phyloP scores from a whole-genome alignment of 306 rosid genomes.

The Crotalaria pallida region DNA sequence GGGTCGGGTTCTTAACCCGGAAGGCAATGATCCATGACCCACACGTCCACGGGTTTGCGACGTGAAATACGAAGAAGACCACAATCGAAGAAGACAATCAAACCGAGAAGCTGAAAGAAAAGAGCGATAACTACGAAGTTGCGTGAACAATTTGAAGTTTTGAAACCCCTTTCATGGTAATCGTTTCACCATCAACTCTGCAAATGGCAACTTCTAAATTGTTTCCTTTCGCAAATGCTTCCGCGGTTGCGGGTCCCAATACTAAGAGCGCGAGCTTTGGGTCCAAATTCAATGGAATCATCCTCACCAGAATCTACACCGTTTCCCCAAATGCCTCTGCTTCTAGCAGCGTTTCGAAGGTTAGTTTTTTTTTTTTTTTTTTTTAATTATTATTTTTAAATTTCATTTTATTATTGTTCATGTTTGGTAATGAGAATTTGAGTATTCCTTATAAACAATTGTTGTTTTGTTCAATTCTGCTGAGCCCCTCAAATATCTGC shows the following conservation, averaged over 20 bases:
- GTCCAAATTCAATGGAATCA: constrained; percentile 19
- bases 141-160: neutral
- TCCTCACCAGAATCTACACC: constrained; percentile 23
- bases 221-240: constrained; percentile 20
- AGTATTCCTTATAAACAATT: neutral
- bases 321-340: constrained; percentile 48
- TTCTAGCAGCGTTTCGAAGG: constrained; percentile 41
- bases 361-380: constrained; percentile 20
- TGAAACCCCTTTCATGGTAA: constrained; percentile 32
- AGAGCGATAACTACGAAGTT: constrained; percentile 8
- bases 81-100: neutral
- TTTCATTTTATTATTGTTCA: no score
- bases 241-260: constrained; percentile 1
- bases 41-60: neutral
- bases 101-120: constrained; percentile 14
- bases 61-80: constrained; percentile 24
- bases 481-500: neutral
- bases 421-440: neutral
- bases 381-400: neutral
- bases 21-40: neutral
- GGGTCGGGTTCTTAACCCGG: neutral
- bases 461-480: neutral
- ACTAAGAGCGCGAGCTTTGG: constrained; percentile 6
- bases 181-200: constrained; percentile 40
- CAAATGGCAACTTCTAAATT: constrained; percentile 37